Percentiles rank a stretch among this genome's conserved stretches.
Evolutionary conservation across 1,139 yeast genomes (phyloP).

Genomic region (Candida anutae): DNA sequence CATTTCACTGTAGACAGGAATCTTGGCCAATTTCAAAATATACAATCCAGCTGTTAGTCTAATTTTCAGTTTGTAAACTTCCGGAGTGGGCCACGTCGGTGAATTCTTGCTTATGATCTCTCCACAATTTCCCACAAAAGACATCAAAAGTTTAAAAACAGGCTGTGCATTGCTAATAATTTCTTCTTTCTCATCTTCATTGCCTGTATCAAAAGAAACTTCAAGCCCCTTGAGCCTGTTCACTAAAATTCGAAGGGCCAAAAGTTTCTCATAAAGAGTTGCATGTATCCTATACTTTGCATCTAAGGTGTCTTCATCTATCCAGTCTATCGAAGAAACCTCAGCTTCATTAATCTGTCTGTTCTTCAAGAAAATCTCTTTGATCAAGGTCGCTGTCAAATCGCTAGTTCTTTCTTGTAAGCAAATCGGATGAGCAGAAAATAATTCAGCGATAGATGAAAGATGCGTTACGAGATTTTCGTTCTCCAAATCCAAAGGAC

Average conservation of each 20-base stretch:
- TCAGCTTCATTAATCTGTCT: constrained; percentile 17
- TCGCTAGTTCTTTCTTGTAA: constrained; percentile 51
- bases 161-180: constrained; percentile 43
- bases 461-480: constrained; percentile 46
- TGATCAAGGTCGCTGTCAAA: constrained; percentile 53
- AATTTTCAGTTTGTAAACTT: constrained; percentile 48
- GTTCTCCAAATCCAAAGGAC: constrained; percentile 42
- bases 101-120: constrained; percentile 53
- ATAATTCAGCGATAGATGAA: constrained; percentile 55
- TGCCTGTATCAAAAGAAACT: constrained; percentile 11
- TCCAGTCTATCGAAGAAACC: constrained; percentile 36
- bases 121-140: constrained; percentile 74
- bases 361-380: constrained; percentile 52
- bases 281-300: constrained; percentile 10
- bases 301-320: constrained; percentile 38
- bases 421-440: constrained; percentile 41
- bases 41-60: constrained; percentile 63
- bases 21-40: constrained; percentile 57
- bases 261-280: constrained; percentile 37
- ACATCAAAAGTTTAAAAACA: constrained; percentile 56
- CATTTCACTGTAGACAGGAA: constrained; percentile 43
- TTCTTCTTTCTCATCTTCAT: constrained; percentile 19
- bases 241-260: constrained; percentile 53
- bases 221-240: constrained; percentile 52
- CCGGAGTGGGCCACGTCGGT: constrained; percentile 55